Evolutionary conservation across 495 filamentous ascomycete species (phyloP).

Genomic region (Neurospora sp.): DNA sequence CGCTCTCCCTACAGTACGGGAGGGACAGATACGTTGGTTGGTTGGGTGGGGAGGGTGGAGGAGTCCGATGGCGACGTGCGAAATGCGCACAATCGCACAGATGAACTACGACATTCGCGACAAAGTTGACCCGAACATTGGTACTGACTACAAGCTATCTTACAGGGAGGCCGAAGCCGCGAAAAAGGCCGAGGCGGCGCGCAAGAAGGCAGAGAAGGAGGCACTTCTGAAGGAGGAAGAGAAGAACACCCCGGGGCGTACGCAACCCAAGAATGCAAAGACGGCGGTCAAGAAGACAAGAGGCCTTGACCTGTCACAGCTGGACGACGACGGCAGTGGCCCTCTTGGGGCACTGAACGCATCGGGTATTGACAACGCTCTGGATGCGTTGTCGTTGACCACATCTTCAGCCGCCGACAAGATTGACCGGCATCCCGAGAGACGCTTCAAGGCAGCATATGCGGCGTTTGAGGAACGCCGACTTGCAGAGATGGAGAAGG

Average conservation of each 20-base stretch:
- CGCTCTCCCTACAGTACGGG: background rate
- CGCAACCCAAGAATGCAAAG: constrained; percentile 47
- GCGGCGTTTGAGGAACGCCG: constrained; percentile 77
- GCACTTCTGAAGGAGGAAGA: constrained; percentile 80
- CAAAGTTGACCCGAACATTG: background rate
- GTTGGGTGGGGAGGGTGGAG: background rate
- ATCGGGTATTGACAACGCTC: constrained; percentile 79
- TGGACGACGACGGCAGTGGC: constrained; percentile 44
- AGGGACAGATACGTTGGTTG: background rate
- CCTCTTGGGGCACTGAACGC: constrained; percentile 52
- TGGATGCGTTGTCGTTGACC: constrained; percentile 70
- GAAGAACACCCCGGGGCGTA: constrained; percentile 52
- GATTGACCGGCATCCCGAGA: constrained; percentile 77
- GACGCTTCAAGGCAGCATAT: constrained; percentile 79
- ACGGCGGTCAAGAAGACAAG: constrained; percentile 57
- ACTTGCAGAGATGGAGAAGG: constrained; percentile 72
- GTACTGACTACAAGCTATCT: background rate
- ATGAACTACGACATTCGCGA: constrained; percentile 1
- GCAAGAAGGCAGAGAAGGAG: constrained; percentile 82
- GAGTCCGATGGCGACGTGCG: background rate
- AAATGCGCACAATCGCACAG: background rate
- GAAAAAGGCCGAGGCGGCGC: constrained; percentile 76
- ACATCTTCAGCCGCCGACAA: constrained; percentile 41
- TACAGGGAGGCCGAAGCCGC: constrained; percentile 69
- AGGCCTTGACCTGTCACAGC: constrained; percentile 59